Base-by-base conservation (phyloP, 192 early-diverging fungal genomes). In the Kappamyces sp. region DNA sequence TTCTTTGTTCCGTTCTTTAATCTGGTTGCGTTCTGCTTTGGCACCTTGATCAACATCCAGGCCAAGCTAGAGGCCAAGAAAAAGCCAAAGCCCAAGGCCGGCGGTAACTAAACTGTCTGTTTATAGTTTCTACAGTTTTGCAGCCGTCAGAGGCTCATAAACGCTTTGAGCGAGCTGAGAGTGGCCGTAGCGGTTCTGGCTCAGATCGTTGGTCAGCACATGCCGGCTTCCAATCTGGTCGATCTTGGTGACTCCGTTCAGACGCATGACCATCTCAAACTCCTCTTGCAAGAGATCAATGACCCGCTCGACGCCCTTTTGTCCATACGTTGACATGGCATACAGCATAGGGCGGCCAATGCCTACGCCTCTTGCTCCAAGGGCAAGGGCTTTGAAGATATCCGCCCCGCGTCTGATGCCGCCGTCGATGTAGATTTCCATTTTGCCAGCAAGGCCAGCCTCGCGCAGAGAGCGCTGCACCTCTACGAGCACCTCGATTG, bases 351-450 rank as follows among this genome's bases (percentile, higher is more conserved):
- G 85, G 69, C 91, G 60, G 50, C 94, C 90, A 70, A 92, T 61
- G 54, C 93, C 92, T 62, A 95, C 83, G 66, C 87, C 94, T 41
- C 80, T 83, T 0, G 96, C 96, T 7, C 96, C 96, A 5, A 99
- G 68, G 3, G 94, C 94, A 57, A 99, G 74, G 1, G 93, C 93
- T 77, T 97, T 98, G 75, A 96, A 83, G 15, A 99, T 84, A 71
- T 99, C 96, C 9, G 88, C 78, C 15, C 91, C 96, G 32, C 88
- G 75, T 36, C 94, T 80, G 31, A 99, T 68, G 31, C 96, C 96
- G 35, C 96, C 94, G 69, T 99, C 96, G 15, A 98, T 60, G 63
- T 86, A 97, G 8, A 99, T 83, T 66, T 96, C 91, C 31, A 97
- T 33, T 15, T 33, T 14, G 49, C 69, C 50, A 43, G 60, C 57